phyloP scores from a whole-genome alignment of 805 yeast genomes.

The Starmerella asiatica region DNA sequence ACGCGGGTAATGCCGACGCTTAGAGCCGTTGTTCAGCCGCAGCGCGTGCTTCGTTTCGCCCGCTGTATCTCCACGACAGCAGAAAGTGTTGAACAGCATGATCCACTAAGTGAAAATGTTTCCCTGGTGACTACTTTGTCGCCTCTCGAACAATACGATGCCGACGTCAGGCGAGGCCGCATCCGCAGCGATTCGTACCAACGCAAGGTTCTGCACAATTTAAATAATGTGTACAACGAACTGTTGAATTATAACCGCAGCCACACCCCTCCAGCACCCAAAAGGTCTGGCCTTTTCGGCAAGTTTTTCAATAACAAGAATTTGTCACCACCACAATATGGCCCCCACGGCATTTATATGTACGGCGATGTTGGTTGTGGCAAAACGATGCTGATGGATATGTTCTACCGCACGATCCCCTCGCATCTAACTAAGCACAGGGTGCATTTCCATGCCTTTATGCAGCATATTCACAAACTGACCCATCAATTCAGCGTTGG shows the following conservation, averaged over 20 bases:
- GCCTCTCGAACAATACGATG: slow-evolving; percentile 28
- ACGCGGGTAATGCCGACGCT: too few species aligned
- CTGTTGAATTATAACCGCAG: slow-evolving; percentile 40
- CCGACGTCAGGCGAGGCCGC: slow-evolving; percentile 23
- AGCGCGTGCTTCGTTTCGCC: too few species aligned
- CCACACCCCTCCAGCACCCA: slow-evolving; percentile 29
- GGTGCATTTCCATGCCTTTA: slow-evolving; percentile 90
- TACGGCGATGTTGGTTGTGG: slow-evolving; percentile 99
- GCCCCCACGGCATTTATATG: slow-evolving; percentile 73
- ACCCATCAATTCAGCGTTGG: slow-evolving; percentile 57
- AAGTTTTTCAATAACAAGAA: slow-evolving; percentile 7
- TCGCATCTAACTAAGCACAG: slow-evolving; percentile 60
- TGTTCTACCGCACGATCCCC: slow-evolving; percentile 79
- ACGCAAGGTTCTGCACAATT: slow-evolving; percentile 49
- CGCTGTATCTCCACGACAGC: too few species aligned
- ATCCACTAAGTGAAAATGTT: too few species aligned
- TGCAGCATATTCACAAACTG: slow-evolving; percentile 85
- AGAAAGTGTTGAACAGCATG: too few species aligned
- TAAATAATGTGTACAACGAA: slow-evolving; percentile 46
- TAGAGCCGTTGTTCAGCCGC: too few species aligned
- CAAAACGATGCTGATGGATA: slow-evolving; percentile 94
- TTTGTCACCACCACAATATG: too few species aligned
- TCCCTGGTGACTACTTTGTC: slow-evolving; percentile 6
- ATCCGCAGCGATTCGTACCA: slow-evolving; percentile 65
- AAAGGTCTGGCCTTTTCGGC: not conserved